phyloP scores from a whole-genome alignment of 2,329 filamentous ascomycete genomes.

The Ophiosphaerella korrae region DNA sequence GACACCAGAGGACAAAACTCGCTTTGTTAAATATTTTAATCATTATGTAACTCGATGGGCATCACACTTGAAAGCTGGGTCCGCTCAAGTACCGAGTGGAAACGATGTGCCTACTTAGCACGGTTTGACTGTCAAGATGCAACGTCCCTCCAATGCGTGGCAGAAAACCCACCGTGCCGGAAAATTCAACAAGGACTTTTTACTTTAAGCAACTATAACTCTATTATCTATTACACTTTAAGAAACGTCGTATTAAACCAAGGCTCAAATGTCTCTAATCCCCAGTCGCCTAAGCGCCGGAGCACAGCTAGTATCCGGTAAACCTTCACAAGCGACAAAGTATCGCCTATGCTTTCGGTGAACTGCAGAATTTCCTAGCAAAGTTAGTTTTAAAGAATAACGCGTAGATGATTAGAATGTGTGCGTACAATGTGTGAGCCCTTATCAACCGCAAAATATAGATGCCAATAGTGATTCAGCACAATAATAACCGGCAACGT shows the following conservation, averaged over 20 bases:
- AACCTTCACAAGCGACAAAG: not conserved
- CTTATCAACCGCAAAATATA: constrained; percentile 11
- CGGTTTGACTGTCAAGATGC: too few species aligned
- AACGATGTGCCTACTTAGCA: too few species aligned
- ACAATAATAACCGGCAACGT: constrained; percentile 13
- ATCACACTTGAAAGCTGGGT: too few species aligned
- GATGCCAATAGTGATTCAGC: constrained; percentile 13
- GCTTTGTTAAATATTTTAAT: not conserved
- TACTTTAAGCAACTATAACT: too few species aligned
- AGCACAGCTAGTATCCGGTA: not conserved
- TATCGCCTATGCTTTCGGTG: constrained; percentile 4
- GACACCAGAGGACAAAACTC: not conserved
- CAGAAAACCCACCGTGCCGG: too few species aligned
- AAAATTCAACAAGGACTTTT: too few species aligned
- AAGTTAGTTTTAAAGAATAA: not conserved
- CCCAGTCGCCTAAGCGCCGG: not conserved
- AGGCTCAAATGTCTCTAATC: not conserved
- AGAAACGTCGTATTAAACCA: not conserved
- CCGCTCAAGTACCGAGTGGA: too few species aligned
- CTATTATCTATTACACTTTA: too few species aligned
- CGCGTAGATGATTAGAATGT: not conserved
- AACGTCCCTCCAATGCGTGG: too few species aligned
- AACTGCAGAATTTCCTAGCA: not conserved
- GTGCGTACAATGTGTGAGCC: constrained; percentile 11
- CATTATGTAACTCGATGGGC: too few species aligned